Conservation (phyloP, 164 flowering plant genomes). For the Platanus orientalis region DNA sequence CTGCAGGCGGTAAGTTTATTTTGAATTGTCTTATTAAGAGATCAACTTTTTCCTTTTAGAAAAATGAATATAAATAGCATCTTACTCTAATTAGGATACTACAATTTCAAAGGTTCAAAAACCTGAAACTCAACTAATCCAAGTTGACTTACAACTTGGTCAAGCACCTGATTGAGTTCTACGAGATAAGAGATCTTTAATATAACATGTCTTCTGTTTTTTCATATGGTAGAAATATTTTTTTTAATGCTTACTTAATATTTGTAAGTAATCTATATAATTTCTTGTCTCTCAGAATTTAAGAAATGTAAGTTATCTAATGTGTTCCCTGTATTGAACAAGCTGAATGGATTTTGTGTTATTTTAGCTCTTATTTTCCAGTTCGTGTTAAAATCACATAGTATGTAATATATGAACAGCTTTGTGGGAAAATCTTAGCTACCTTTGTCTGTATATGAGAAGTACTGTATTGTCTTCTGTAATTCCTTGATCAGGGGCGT, state of each 20-base stretch:
- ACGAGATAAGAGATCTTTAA: neutral
- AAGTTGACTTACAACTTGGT: neutral
- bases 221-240: neutral
- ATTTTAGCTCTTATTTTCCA: too few species aligned
- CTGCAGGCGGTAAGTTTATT: slow-evolving; percentile 40
- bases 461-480: neutral
- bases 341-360: too few species aligned
- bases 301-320: too few species aligned
- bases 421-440: neutral
- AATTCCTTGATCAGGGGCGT: neutral
- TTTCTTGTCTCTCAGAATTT: too few species aligned
- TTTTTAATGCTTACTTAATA: neutral
- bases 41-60: neutral
- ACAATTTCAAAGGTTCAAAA: too few species aligned
- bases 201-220: neutral
- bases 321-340: too few species aligned
- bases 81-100: too few species aligned
- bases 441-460: neutral
- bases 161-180: neutral
- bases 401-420: neutral
- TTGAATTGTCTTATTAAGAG: neutral
- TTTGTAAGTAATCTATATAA: too few species aligned
- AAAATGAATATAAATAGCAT: neutral
- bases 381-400: too few species aligned
- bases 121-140: neutral